These are phyloP conservation scores for Leonotis leonurus DNA, from an alignment of 257 asterid genomes.

Conservation along the genomic window DNA sequence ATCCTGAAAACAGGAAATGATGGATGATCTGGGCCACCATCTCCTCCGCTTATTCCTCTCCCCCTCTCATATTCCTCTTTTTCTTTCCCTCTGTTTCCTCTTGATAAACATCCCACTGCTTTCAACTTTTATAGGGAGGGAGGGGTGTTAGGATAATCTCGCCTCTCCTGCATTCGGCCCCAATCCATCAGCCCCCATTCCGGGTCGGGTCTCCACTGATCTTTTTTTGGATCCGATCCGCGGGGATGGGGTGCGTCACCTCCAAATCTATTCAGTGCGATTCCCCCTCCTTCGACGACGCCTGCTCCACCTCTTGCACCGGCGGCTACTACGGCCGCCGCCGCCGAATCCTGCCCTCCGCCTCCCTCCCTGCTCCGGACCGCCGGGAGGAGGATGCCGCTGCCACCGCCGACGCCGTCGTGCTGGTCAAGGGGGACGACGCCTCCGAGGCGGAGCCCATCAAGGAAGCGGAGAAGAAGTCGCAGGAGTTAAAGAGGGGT, in stretches of 20 bases:
- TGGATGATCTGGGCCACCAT: too few species aligned
- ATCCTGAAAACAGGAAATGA: too few species aligned
- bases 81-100: too few species aligned
- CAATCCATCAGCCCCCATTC: too few species aligned
- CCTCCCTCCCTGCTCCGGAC: neutral
- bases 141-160: too few species aligned
- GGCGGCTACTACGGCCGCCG: slow-evolving; percentile 7
- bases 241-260: slow-evolving; percentile 93
- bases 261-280: slow-evolving; percentile 53
- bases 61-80: too few species aligned
- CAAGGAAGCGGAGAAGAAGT: slow-evolving; percentile 20
- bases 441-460: slow-evolving; percentile 19
- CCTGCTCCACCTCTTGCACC: slow-evolving; percentile 15
- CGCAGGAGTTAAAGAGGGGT: slow-evolving; percentile 26
- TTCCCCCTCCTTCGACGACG: slow-evolving; percentile 26
- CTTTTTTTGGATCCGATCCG: too few species aligned
- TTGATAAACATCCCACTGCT: too few species aligned
- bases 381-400: neutral
- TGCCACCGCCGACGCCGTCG: slow-evolving; percentile 40
- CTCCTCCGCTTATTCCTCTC: too few species aligned
- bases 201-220: too few species aligned
- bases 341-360: slow-evolving; percentile 7
- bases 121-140: too few species aligned
- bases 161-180: too few species aligned
- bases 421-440: slow-evolving; percentile 24